Conservation (phyloP, 805 yeast species). For the Saturnispora quitensis region DNA sequence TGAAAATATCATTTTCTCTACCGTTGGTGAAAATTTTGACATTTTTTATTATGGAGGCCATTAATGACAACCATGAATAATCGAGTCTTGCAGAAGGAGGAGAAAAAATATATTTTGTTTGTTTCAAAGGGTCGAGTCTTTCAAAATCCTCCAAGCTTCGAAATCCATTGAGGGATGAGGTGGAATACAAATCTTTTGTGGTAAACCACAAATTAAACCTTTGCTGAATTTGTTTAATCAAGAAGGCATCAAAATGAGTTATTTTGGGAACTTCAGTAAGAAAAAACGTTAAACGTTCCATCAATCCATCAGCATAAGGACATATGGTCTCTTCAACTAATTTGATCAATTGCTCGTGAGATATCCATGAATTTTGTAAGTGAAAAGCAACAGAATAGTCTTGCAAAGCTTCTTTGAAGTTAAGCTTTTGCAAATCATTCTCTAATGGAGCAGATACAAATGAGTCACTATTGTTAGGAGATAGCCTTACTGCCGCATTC, state of each 20-base stretch:
- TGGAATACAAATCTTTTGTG: too few species aligned
- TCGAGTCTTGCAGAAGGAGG: slow-evolving; percentile 10
- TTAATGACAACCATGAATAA: slow-evolving; percentile 15
- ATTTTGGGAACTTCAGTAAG: slow-evolving; percentile 12
- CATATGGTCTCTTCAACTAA: not conserved
- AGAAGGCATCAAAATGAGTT: slow-evolving; percentile 11
- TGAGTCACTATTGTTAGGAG: not conserved
- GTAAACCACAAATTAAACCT: slow-evolving; percentile 11
- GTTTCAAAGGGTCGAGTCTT: not conserved
- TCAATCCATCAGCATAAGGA: slow-evolving; percentile 14
- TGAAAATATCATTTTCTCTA: not conserved
- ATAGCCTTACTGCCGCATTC: not conserved
- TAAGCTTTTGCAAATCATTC: not conserved
- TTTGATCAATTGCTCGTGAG: slow-evolving; percentile 1
- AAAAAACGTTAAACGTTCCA: slow-evolving; percentile 16
- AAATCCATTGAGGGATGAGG: too few species aligned
- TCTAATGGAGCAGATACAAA: not conserved
- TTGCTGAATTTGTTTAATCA: slow-evolving; percentile 7
- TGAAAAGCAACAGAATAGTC: not conserved
- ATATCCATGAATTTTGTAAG: not conserved
- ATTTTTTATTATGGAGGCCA: slow-evolving; percentile 13
- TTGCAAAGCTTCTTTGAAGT: not conserved
- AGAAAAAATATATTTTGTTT: slow-evolving; percentile 1
- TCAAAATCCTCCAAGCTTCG: too few species aligned
- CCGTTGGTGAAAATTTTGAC: slow-evolving; percentile 7